Evolutionary conservation across 441 rosid genomes (phyloP), one percentile per base, ranked within the genome.

Genomic region (Pelargonium cotyledonis): DNA sequence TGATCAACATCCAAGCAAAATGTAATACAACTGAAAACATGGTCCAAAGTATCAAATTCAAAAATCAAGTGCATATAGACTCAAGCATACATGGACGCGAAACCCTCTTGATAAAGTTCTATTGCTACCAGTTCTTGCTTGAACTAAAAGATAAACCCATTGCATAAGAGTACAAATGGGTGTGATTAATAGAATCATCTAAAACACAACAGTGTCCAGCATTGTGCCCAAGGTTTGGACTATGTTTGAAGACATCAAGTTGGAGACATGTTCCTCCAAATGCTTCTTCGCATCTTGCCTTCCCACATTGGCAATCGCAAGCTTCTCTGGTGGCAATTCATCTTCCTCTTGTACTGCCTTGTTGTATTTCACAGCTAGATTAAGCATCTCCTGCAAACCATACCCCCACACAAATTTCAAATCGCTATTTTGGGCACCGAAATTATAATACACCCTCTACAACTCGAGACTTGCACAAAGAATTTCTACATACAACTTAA

Each of bases 211-310:
- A 8, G 96, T 91, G 84, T 95, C 99, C 0, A 90, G 94, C 97
- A 95, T 95, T 49, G 97, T 95, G 65, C 99, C 99, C 72, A 95
- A 77, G 41, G 97, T 95, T 77, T 95, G 96, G 35, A 88, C 89
- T 49, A 91, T 95, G 91, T 95, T 91, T 62, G 97, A 87, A 18
- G 99, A 95, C 99, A 90, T 95, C 80, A 95, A 75, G 82, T 95
- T 88, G 31, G 99, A 91, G 66, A 91, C 90, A 49, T 89, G 96
- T 70, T 92, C 99, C 77, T 91, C 97, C 16, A 91, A 86, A 78
- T 95, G 97, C 83, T 95, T 95, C 85, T 95, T 95, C 11, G 97
- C 97, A 67, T 95, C 97, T 82, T 95, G 97, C 75, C 99, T 84
- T 75, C 97, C 99, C 38, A 95, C 98, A 66, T 92, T 92, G n/a